A percentile compares a stretch with the other conserved stretches of the same genome.
Conservation (phyloP, 352 stramenopile species). For the Phytophthora meadii region DNA sequence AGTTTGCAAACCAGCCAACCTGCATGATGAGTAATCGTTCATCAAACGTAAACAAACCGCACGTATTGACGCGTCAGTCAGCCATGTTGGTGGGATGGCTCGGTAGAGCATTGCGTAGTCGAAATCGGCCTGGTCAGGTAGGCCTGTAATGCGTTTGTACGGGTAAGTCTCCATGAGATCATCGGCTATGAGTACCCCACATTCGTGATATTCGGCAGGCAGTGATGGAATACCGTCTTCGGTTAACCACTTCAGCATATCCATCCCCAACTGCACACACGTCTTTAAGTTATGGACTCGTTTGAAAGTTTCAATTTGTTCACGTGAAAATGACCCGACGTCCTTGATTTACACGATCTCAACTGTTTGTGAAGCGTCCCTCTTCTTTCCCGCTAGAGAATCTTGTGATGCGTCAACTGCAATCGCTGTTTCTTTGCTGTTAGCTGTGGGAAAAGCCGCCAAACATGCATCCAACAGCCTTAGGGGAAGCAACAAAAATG, state of each 20-base stretch:
- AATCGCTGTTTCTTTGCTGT: not conserved
- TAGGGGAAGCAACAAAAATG: slow-evolving; percentile 17
- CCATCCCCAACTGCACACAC: not conserved
- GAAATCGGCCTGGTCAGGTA: not conserved
- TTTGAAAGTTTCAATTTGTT: slow-evolving; percentile 17
- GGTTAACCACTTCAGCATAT: slow-evolving; percentile 2
- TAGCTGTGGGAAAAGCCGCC: not conserved
- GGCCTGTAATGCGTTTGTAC: not conserved
- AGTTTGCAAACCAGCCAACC: not conserved
- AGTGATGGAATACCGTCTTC: not conserved
- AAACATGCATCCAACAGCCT: slow-evolving; percentile 20
- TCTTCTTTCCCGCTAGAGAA: too few relatives aligned
- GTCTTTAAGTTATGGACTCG: not conserved
- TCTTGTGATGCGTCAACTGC: not conserved
- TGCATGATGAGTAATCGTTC: not conserved
- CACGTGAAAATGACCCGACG: slow-evolving; percentile 6
- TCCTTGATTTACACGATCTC: not conserved
- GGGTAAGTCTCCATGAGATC: not conserved
- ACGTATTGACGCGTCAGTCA: not conserved
- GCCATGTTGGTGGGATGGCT: not conserved
- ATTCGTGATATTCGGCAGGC: not conserved
- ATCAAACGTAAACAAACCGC: not conserved
- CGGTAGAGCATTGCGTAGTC: not conserved
- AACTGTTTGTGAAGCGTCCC: not conserved
- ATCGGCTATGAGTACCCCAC: not conserved